Percentiles rank a stretch among this genome's conserved stretches.
phyloP scores from a whole-genome alignment of 768 basidiomycete genomes.

The Dioszegia aurantiaca region DNA sequence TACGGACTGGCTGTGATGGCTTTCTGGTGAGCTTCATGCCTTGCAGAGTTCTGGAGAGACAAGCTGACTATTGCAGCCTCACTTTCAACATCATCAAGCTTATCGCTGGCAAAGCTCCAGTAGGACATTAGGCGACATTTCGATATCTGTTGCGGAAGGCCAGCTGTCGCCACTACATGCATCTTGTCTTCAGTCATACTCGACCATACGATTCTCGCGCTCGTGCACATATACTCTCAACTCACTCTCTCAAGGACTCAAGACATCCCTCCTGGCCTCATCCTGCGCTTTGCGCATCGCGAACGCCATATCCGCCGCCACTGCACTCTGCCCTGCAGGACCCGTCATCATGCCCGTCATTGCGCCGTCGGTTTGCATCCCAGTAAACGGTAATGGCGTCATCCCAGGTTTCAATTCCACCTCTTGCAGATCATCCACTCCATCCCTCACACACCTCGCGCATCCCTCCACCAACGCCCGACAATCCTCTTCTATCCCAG shows the following conservation, averaged over 20 bases:
- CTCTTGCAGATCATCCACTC: background rate
- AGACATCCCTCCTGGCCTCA: conserved; percentile 16
- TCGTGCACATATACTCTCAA: too few species aligned
- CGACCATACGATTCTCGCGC: too few species aligned
- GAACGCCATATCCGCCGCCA: conserved; percentile 37
- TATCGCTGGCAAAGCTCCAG: conserved; percentile 5
- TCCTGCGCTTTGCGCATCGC: conserved; percentile 31
- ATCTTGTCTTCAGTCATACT: background rate
- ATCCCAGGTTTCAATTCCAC: conserved; percentile 15
- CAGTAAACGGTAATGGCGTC: conserved; percentile 27
- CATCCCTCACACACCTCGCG: conserved; percentile 17
- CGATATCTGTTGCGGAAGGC: background rate
- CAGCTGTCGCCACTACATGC: background rate
- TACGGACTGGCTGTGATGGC: conserved; percentile 79
- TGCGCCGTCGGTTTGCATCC: conserved; percentile 13
- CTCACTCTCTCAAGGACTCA: background rate
- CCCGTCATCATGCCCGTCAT: conserved; percentile 8
- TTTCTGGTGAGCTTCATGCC: conserved; percentile 68
- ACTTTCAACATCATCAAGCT: conserved; percentile 24
- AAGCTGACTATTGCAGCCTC: conserved; percentile 12
- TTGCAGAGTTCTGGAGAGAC: background rate
- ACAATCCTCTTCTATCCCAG: conserved; percentile 34
- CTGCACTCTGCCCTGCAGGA: conserved; percentile 29
- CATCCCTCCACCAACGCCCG: conserved; percentile 21
- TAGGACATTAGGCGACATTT: conserved; percentile 5